Percentiles rank a stretch among this genome's conserved stretches.
phyloP scores from a whole-genome alignment of 768 basidiomycete genomes.

The Boletellus ananiceps region DNA sequence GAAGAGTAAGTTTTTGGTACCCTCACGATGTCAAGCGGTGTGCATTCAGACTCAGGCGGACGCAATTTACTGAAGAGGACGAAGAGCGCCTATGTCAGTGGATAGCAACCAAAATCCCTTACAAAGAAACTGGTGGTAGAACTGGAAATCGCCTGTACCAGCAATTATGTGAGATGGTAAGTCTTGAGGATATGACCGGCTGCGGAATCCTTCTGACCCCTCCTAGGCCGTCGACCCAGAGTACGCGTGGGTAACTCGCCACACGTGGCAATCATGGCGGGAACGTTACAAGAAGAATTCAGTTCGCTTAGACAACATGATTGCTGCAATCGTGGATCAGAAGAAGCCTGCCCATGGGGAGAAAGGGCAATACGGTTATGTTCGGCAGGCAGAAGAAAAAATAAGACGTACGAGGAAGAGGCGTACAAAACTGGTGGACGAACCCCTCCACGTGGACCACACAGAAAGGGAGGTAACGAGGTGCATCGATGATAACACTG shows the following conservation, averaged over 20 bases:
- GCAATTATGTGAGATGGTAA: slow-evolving; percentile 70
- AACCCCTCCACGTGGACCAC: slow-evolving; percentile 19
- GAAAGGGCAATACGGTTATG: slow-evolving; percentile 80
- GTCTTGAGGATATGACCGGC: slow-evolving; percentile 5
- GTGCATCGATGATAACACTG: slow-evolving; percentile 6
- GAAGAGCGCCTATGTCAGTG: slow-evolving; percentile 70
- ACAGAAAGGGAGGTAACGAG: slow-evolving; percentile 16
- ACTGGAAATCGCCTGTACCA: slow-evolving; percentile 82
- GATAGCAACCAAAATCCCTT: slow-evolving; percentile 81
- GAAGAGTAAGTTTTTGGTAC: slow-evolving; percentile 56
- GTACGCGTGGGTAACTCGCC: slow-evolving; percentile 73
- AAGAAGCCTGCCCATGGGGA: slow-evolving; percentile 66
- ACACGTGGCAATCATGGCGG: slow-evolving; percentile 89
- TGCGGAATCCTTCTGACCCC: not conserved
- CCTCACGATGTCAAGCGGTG: not conserved
- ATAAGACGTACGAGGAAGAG: slow-evolving; percentile 53
- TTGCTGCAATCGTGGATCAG: slow-evolving; percentile 62
- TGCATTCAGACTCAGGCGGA: slow-evolving; percentile 46
- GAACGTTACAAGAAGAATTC: slow-evolving; percentile 86
- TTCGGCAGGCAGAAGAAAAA: slow-evolving; percentile 70
- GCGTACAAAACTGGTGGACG: slow-evolving; percentile 32
- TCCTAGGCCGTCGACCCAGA: slow-evolving; percentile 61
- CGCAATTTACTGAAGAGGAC: slow-evolving; percentile 73
- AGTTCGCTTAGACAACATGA: slow-evolving; percentile 57
- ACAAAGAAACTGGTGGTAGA: slow-evolving; percentile 75